These are phyloP conservation scores for Microthlaspi erraticum DNA, from an alignment of 345 rosid genomes.

Conservation along the genomic window DNA sequence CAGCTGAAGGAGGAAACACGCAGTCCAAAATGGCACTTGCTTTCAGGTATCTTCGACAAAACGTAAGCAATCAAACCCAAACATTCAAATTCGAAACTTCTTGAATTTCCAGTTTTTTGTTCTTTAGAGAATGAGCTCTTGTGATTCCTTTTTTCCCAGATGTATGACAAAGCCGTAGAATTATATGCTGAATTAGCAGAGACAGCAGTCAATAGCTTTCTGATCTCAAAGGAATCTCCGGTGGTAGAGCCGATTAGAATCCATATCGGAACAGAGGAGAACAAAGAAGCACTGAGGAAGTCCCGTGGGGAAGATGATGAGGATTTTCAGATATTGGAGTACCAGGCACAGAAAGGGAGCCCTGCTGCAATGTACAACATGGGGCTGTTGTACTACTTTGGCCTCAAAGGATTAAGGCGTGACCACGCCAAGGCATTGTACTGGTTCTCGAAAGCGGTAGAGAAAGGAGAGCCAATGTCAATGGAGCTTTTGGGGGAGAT, in stretches of 20 bases:
- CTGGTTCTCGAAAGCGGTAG: slow-evolving; percentile 89
- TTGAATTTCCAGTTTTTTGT: neutral
- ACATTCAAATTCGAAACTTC: neutral
- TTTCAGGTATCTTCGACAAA: slow-evolving; percentile 78
- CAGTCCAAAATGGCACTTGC: slow-evolving; percentile 99
- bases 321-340: slow-evolving; percentile 89
- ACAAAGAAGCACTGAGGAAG: slow-evolving; percentile 80
- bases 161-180: slow-evolving; percentile 77
- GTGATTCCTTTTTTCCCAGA: slow-evolving; percentile 50
- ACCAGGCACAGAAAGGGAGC: slow-evolving; percentile 94
- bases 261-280: slow-evolving; percentile 94
- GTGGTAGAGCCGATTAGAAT: slow-evolving; percentile 85
- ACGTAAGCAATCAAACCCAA: slow-evolving; percentile 52
- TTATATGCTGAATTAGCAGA: slow-evolving; percentile 89
- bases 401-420: slow-evolving; percentile 88
- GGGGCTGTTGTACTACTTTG: slow-evolving; percentile 88
- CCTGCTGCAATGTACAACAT: slow-evolving; percentile 81
- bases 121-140: neutral
- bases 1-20: slow-evolving; percentile 69
- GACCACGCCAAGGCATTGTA: slow-evolving; percentile 80
- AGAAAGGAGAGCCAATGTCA: slow-evolving; percentile 86
- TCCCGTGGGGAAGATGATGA: slow-evolving; percentile 93
- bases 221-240: slow-evolving; percentile 84
- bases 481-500: slow-evolving; percentile 98
- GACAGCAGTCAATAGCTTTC: slow-evolving; percentile 80